Evolutionary conservation across 2,329 filamentous ascomycete genomes (phyloP).

Genomic region (Nemania sp.): DNA sequence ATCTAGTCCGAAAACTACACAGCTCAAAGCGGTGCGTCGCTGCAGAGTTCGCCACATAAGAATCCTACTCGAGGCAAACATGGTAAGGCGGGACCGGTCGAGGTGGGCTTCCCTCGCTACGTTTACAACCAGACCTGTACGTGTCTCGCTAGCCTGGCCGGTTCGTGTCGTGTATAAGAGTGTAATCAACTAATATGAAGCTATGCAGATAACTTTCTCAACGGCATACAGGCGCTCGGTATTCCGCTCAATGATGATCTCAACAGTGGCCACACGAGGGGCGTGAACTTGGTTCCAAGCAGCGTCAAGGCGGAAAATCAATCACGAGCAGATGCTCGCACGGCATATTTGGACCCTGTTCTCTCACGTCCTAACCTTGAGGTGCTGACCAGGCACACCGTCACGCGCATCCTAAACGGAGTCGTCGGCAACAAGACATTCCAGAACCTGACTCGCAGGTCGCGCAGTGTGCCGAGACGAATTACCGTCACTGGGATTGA

Average conservation of each 20-base stretch:
- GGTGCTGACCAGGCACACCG: constrained; percentile 45
- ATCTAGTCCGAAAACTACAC: constrained; percentile 46
- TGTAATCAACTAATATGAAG: constrained; percentile 16
- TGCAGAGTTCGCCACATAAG: constrained; percentile 34
- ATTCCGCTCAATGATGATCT: constrained; percentile 43
- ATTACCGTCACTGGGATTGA: constrained; percentile 44
- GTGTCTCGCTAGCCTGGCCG: constrained; percentile 2
- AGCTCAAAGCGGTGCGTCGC: constrained; percentile 29
- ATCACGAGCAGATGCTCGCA: constrained; percentile 47
- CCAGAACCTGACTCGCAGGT: constrained; percentile 18
- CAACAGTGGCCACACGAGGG: constrained; percentile 45
- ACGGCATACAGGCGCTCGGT: constrained; percentile 45
- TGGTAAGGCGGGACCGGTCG: constrained; percentile 43
- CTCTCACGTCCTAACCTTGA: constrained; percentile 46
- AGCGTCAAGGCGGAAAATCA: constrained; percentile 46
- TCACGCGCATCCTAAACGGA: constrained; percentile 44
- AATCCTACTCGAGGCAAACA: constrained; percentile 39
- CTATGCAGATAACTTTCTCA: constrained; percentile 44
- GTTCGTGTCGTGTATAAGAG: too few species aligned
- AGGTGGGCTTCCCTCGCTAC: constrained; percentile 46
- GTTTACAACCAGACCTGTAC: constrained; percentile 48
- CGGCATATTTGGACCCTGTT: constrained; percentile 47
- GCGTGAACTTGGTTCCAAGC: constrained; percentile 45
- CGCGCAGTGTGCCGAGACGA: constrained; percentile 9
- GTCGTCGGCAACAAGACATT: constrained; percentile 20